Base-by-base conservation (phyloP, 169 alveolate genomes). In the Plasmodium ovale region DNA sequence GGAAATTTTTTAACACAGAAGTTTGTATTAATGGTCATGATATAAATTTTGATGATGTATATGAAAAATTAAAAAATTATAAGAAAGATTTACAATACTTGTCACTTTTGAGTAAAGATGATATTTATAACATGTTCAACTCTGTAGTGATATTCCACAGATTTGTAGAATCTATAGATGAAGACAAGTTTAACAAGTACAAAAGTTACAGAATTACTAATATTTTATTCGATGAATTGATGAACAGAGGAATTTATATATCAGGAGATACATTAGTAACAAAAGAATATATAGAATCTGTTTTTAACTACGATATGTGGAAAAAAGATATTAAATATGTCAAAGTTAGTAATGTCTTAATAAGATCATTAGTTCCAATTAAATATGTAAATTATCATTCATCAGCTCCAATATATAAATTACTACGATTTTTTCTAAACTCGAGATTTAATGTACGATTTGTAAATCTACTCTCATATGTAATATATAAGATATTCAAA, bases 201-300 rank as follows among this genome's bases (percentile, higher is more conserved):
- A 67, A 85, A 85, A 44, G 87, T 44, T 85, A 85, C 33, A 42
- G 72, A 56, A 85, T 85, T 39, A 85, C 87, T 2, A 85, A 85
- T 33, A 58, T 70, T 7, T 31, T 85, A 39, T 85, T 85, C 51
- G 68, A 85, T n/a, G 91, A 85, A 21, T 62, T 85, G 39, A 68
- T 58, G 51, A 14, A 1, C 4, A 68, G 25, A 37, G 87, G 87
- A 7, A 62, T 85, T 25, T 85, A 47, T 44, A 85, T 85, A 60
- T 51, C 91, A 3, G 91, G 91, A 54, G 91, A 85, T 85, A 68
- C 91, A 10, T 29, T 56, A 58, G 35, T 70, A 29, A 68, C 91
- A 25, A 85, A 70, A 35, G 91, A 85, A 37, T 85, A 85, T 56
- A 47, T 85, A 2, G 73, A 85, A 59, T 69, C 91, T 9, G 69